Conservation (phyloP, 148 eudicot genomes). For the Dysphania ambrosioides region DNA sequence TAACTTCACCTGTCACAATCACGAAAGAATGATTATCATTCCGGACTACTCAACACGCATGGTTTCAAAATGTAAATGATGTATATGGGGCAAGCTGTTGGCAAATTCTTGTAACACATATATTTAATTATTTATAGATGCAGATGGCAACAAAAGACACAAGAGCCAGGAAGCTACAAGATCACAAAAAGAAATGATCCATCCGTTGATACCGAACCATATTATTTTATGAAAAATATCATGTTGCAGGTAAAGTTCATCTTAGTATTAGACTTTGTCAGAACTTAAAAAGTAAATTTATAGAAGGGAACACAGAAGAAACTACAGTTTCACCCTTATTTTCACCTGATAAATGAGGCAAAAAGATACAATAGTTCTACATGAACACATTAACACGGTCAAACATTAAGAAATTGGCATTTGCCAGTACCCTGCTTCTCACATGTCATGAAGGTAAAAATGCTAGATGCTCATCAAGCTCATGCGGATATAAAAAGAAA, state of each 20-base stretch:
- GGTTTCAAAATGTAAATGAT: neutral
- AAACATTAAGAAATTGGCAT: neutral
- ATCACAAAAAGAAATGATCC: neutral
- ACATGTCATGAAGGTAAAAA: neutral
- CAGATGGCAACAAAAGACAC: neutral
- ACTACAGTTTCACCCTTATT: neutral
- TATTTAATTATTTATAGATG: neutral
- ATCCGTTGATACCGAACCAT: neutral
- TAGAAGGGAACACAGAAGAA: neutral
- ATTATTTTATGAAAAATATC: neutral
- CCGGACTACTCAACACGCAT: neutral
- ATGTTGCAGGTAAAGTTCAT: neutral
- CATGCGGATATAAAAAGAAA: neutral
- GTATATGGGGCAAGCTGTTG: neutral
- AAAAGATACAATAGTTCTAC: neutral
- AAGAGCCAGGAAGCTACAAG: neutral
- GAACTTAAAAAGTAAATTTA: neutral
- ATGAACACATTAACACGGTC: neutral
- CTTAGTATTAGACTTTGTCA: neutral
- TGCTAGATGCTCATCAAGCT: neutral
- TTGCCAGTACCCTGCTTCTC: neutral
- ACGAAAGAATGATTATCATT: slow-evolving; percentile 5
- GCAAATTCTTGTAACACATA: neutral
- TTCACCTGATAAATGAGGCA: neutral
- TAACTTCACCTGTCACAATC: slow-evolving; percentile 59